Conservation (phyloP, 495 filamentous ascomycete species). For the Lophiostoma macrostomum region DNA sequence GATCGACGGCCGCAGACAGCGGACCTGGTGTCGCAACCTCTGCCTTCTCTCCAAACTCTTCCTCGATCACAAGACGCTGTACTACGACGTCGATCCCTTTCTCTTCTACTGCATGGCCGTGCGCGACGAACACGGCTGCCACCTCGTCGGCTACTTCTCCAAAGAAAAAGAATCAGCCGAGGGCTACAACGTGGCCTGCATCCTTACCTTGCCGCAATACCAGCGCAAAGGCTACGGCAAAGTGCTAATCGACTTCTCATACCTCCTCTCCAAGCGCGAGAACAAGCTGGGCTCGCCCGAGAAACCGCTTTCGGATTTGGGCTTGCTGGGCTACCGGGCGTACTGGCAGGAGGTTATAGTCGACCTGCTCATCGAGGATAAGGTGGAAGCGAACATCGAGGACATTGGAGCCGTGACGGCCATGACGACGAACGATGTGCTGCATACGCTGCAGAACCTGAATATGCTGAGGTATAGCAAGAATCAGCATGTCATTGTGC, state of each 20-base stretch:
- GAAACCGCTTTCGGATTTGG: constrained; percentile 92
- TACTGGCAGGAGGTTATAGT: constrained; percentile 96
- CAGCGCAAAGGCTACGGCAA: constrained; percentile 92
- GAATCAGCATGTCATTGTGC: constrained; percentile 86
- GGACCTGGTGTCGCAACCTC: constrained; percentile 95
- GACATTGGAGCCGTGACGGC: constrained; percentile 71
- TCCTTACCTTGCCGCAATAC: constrained; percentile 91
- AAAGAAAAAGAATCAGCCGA: constrained; percentile 98
- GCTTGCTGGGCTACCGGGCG: constrained; percentile 85
- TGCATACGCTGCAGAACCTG: constrained; percentile 85
- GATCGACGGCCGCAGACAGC: constrained; percentile 91
- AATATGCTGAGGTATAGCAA: constrained; percentile 94
- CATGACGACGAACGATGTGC: constrained; percentile 94
- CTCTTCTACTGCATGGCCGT: constrained; percentile 97
- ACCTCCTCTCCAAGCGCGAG: constrained; percentile 94
- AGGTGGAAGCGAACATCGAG: constrained; percentile 73
- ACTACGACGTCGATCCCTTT: constrained; percentile 98
- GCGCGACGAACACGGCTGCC: constrained; percentile 79
- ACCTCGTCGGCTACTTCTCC: constrained; percentile 94
- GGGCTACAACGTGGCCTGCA: constrained; percentile 96
- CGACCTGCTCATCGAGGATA: constrained; percentile 67
- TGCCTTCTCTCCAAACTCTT: constrained; percentile 94
- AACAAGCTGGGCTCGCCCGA: constrained; percentile 91
- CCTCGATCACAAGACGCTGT: constrained; percentile 98
- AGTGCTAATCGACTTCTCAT: constrained; percentile 93